Evolutionary conservation across 2,329 filamentous ascomycete species (phyloP).

Genomic region (Botrytis tulipae): DNA sequence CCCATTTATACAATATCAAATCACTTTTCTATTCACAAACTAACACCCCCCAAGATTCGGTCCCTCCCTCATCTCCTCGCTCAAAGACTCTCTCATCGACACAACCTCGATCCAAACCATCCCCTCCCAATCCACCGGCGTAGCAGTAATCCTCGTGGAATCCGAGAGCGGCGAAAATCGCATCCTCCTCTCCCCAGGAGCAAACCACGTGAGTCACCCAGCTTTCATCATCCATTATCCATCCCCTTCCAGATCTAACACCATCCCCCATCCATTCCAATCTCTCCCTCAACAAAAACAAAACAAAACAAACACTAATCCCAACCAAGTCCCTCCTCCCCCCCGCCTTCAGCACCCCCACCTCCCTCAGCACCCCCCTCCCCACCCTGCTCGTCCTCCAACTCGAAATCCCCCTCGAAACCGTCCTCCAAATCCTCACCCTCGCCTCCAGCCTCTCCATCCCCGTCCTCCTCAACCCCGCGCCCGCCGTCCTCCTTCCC

Average conservation of each 20-base stretch:
- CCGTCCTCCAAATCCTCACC: constrained; percentile 60
- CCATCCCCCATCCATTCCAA: constrained; percentile 26
- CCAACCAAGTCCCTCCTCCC: constrained; percentile 42
- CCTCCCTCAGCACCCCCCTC: constrained; percentile 41
- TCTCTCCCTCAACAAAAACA: too few relatives aligned
- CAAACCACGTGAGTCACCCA: constrained; percentile 50
- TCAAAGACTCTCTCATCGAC: constrained; percentile 62
- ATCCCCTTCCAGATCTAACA: constrained; percentile 40
- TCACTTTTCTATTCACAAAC: neutral
- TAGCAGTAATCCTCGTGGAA: constrained; percentile 76
- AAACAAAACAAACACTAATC: neutral
- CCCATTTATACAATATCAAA: neutral
- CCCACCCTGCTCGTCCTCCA: constrained; percentile 72
- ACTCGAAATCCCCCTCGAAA: constrained; percentile 70
- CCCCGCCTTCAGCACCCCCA: constrained; percentile 41
- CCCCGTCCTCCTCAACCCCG: constrained; percentile 79
- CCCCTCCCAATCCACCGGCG: constrained; percentile 57
- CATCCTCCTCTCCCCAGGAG: constrained; percentile 70
- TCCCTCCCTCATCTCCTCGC: constrained; percentile 54
- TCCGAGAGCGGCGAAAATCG: constrained; percentile 71
- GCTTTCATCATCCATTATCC: constrained; percentile 42
- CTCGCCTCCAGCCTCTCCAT: constrained; percentile 50
- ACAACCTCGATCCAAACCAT: constrained; percentile 51
- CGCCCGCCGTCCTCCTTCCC: constrained; percentile 70
- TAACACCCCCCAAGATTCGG: constrained; percentile 58